These are phyloP conservation scores for Aspergillus calidoustus DNA, from an alignment of 2,329 filamentous ascomycete genomes.

Conservation along the genomic window DNA sequence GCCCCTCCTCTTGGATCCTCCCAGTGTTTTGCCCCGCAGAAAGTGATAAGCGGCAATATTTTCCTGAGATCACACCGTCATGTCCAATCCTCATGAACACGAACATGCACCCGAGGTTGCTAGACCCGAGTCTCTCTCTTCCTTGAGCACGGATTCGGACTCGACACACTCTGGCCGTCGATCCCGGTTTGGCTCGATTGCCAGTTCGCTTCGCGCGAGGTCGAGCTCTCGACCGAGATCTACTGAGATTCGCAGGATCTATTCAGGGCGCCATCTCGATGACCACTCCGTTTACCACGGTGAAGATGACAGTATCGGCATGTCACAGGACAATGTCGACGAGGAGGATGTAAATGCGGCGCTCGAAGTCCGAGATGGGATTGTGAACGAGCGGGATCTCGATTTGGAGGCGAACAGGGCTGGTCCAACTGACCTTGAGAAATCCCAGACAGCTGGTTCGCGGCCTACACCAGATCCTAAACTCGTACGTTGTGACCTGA, in stretches of 20 bases:
- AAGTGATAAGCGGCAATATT: not conserved
- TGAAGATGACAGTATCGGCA: conserved; percentile 21
- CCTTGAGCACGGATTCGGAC: conserved; percentile 23
- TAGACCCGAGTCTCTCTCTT: conserved; percentile 23
- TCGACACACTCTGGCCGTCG: conserved; percentile 14
- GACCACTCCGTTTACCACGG: conserved; percentile 39
- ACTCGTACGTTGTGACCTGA: conserved; percentile 24
- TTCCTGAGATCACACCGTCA: not conserved
- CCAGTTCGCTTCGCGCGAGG: conserved; percentile 11
- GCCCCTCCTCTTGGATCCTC: not conserved
- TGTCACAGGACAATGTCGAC: conserved; percentile 9
- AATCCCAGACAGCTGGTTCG: conserved; percentile 29
- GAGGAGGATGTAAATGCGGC: conserved; percentile 22
- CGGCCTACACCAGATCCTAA: conserved; percentile 29
- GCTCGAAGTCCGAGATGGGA: conserved; percentile 30
- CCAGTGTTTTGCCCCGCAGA: not conserved
- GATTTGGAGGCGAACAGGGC: conserved; percentile 31
- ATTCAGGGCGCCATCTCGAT: conserved; percentile 40
- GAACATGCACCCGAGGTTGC: conserved; percentile 7
- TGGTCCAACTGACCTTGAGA: conserved; percentile 27
- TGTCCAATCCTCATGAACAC: conserved; percentile 16
- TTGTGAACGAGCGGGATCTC: conserved; percentile 33
- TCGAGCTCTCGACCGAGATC: conserved; percentile 25
- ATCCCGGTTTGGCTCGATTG: conserved; percentile 6
- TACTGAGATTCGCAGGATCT: conserved; percentile 28